These are phyloP conservation scores for Hansfordia pulvinata DNA, from an alignment of 2,329 filamentous ascomycete genomes.

Conservation along the genomic window DNA sequence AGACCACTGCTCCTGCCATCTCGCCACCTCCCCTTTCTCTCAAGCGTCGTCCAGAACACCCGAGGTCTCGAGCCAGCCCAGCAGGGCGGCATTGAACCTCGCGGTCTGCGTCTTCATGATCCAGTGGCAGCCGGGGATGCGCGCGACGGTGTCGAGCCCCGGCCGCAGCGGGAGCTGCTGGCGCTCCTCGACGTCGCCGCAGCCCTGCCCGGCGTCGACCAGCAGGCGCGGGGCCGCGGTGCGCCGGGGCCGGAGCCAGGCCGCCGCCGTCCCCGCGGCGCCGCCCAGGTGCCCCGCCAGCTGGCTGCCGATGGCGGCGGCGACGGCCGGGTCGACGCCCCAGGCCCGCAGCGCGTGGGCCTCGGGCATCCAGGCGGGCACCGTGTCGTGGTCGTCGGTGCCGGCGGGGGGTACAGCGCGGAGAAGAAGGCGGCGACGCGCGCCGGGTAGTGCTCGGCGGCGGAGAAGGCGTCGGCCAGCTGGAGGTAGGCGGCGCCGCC, in stretches of 20 bases:
- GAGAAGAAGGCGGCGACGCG: conserved; percentile 1
- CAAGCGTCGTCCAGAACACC: not conserved
- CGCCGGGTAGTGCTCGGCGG: not conserved
- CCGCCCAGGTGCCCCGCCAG: conserved; percentile 2
- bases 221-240: not conserved
- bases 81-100: not conserved
- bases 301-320: not conserved
- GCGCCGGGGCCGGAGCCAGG: not conserved
- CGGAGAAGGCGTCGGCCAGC: not conserved
- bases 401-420: not conserved
- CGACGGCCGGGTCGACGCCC: conserved; percentile 1
- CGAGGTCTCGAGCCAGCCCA: not conserved
- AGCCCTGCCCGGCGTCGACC: not conserved
- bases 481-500: not conserved
- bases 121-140: not conserved
- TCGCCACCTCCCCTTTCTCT: no score
- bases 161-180: not conserved
- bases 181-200: not conserved
- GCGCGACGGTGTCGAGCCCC: no score
- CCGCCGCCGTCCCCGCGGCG: not conserved
- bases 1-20: no score
- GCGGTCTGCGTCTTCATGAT: conserved; percentile 1
- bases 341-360: conserved; percentile 2
- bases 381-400: conserved; percentile 1
- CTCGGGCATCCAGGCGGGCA: no score